Evolutionary conservation across 1,139 yeast species (phyloP).

Genomic region (Yamadazyma siamensis): DNA sequence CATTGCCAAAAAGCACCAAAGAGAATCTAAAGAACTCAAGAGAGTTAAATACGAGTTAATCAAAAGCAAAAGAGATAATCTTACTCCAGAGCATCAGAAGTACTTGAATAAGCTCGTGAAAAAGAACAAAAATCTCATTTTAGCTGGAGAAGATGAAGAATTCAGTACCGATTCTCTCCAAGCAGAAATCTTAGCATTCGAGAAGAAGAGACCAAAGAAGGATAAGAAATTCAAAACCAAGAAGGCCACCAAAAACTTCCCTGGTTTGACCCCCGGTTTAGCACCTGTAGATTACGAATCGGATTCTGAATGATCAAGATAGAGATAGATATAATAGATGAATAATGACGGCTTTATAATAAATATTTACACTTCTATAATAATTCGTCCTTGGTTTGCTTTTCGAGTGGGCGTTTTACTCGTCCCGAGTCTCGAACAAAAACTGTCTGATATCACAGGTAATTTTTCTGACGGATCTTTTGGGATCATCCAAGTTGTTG

Average conservation of each 20-base stretch:
- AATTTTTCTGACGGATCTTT: constrained; percentile 68
- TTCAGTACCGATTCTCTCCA: constrained; percentile 10
- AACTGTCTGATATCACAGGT: constrained; percentile 79
- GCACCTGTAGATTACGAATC: constrained; percentile 77
- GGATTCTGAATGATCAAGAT: constrained; percentile 28
- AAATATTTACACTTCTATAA: constrained; percentile 1
- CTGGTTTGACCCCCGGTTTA: constrained; percentile 87
- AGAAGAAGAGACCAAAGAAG: constrained; percentile 22
- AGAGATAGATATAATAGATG: constrained; percentile 2
- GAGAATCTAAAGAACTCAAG: constrained; percentile 40
- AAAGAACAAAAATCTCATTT: constrained; percentile 36
- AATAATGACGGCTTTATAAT: constrained; percentile 2
- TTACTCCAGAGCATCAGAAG: constrained; percentile 43
- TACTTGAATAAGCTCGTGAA: constrained; percentile 48
- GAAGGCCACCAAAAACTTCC: constrained; percentile 35
- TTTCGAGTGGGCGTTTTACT: too few species aligned
- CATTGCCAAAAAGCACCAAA: constrained; percentile 24
- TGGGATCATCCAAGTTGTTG: constrained; percentile 66
- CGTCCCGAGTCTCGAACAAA: constrained; percentile 51
- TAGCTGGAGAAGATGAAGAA: constrained; percentile 8
- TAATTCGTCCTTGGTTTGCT: constrained; percentile 11
- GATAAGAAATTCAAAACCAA: constrained; percentile 41
- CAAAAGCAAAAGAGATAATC: constrained; percentile 33
- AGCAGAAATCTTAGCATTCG: constrained; percentile 13
- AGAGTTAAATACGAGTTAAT: constrained; percentile 52